These are phyloP conservation scores for Ceratobasidium theobromae DNA, from an alignment of 1,284 basidiomycete genomes.

Conservation along the genomic window DNA sequence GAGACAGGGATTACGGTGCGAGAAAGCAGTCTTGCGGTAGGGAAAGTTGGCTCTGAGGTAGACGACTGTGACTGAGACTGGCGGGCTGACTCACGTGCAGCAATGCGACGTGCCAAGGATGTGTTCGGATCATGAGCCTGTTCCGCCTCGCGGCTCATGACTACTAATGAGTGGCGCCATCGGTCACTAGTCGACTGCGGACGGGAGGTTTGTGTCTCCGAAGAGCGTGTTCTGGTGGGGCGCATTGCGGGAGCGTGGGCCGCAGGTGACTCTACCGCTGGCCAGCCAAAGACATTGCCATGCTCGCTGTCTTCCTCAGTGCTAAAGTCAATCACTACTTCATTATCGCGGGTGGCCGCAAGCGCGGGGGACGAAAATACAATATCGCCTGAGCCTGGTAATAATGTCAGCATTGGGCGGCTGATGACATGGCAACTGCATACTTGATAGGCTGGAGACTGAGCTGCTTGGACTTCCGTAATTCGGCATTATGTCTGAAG, in stretches of 20 bases:
- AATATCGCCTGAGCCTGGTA: conserved; percentile 14
- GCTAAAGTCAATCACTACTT: conserved; percentile 17
- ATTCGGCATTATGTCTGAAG: background rate
- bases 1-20: conserved; percentile 19
- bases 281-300: conserved; percentile 10
- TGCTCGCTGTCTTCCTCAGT: conserved; percentile 2
- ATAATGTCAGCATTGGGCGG: background rate
- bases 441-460: conserved; percentile 19
- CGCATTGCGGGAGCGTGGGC: background rate
- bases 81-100: conserved; percentile 7
- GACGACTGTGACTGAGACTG: background rate
- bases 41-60: conserved; percentile 2
- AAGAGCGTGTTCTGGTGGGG: no score
- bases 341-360: conserved; percentile 25
- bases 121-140: conserved; percentile 20
- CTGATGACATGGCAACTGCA: background rate
- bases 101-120: conserved; percentile 20
- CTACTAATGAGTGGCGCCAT: conserved; percentile 2
- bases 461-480: conserved; percentile 25
- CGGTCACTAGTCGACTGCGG: background rate
- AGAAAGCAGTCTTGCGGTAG: conserved; percentile 8
- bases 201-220: background rate
- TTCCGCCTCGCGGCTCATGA: conserved; percentile 7
- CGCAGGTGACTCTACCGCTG: conserved; percentile 12
- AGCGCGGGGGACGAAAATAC: conserved; percentile 25